A percentile compares a stretch with the other conserved stretches of the same genome.
These are phyloP conservation scores for Lentinula novae-zelandiae DNA, from an alignment of 1,284 basidiomycete genomes.

Conservation along the genomic window DNA sequence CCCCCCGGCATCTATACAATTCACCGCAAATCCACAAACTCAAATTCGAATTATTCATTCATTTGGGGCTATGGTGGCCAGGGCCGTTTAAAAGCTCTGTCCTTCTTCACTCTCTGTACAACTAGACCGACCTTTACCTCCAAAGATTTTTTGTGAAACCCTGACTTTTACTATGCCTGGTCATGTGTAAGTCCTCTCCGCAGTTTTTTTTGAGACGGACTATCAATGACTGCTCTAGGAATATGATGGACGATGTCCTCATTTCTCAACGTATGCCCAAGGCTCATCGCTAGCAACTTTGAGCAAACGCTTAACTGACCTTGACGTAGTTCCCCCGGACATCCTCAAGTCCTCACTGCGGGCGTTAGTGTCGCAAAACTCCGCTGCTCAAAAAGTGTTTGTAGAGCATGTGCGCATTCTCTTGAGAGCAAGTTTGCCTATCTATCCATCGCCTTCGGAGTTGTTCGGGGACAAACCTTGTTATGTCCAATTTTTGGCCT, in stretches of 20 bases:
- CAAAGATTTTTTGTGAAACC: not conserved
- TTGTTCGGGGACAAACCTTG: constrained; percentile 13
- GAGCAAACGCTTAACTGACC: not conserved
- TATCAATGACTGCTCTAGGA: constrained; percentile 10
- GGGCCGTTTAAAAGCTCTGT: not conserved
- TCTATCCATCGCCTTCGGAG: constrained; percentile 8
- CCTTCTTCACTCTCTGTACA: not conserved
- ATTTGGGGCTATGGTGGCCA: not conserved
- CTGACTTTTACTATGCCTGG: constrained; percentile 6
- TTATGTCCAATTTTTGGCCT: constrained; percentile 12
- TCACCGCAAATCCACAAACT: not conserved
- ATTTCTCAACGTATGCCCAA: constrained; percentile 17
- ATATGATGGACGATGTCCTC: constrained; percentile 22
- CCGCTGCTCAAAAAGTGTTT: constrained; percentile 14
- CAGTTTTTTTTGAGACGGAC: not conserved
- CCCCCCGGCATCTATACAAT: not conserved
- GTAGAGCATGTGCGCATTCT: constrained; percentile 18
- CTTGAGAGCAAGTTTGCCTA: constrained; percentile 13
- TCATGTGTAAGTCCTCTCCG: constrained; percentile 12
- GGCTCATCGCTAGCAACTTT: no score
- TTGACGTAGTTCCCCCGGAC: constrained; percentile 13
- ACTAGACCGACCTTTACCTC: no score
- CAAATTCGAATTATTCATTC: not conserved
- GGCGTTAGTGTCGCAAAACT: constrained; percentile 16
- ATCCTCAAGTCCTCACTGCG: constrained; percentile 18